Evolutionary conservation across 2,329 filamentous ascomycete species (phyloP).

Genomic region (Paecilomyces dactylethromorphus): DNA sequence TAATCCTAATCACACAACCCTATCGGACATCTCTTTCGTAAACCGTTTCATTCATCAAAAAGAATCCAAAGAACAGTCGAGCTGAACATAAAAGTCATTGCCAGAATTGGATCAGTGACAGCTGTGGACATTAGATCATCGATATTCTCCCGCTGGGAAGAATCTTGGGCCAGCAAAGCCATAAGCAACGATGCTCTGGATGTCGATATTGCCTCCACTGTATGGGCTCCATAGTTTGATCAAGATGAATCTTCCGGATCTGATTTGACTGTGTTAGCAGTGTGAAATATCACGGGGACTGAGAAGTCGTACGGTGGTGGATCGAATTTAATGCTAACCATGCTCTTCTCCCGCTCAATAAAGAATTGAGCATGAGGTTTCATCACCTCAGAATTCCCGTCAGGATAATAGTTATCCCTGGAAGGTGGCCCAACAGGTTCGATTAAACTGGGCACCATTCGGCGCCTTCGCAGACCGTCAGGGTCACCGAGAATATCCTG

Average conservation of each 20-base stretch:
- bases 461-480: conserved; percentile 13
- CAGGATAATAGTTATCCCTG: neutral
- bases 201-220: conserved; percentile 73
- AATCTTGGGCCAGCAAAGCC: conserved; percentile 82
- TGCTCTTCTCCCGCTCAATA: conserved; percentile 74
- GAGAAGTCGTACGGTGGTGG: conserved; percentile 32
- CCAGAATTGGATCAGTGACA: neutral
- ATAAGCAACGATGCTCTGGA: conserved; percentile 75
- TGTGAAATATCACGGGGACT: neutral
- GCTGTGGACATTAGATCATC: conserved; percentile 28
- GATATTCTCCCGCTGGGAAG: conserved; percentile 63
- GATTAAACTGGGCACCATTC: conserved; percentile 18
- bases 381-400: conserved; percentile 45
- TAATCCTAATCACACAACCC: neutral
- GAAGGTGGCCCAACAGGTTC: conserved; percentile 16
- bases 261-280: conserved; percentile 16
- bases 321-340: conserved; percentile 74
- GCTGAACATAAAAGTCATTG: neutral
- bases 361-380: conserved; percentile 74
- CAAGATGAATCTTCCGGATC: conserved; percentile 72
- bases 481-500: conserved; percentile 7
- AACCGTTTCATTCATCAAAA: neutral
- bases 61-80: neutral
- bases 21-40: neutral
- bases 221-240: conserved; percentile 85